Conservation (phyloP, 495 filamentous ascomycete genomes). For the Chaetomium tenue region DNA sequence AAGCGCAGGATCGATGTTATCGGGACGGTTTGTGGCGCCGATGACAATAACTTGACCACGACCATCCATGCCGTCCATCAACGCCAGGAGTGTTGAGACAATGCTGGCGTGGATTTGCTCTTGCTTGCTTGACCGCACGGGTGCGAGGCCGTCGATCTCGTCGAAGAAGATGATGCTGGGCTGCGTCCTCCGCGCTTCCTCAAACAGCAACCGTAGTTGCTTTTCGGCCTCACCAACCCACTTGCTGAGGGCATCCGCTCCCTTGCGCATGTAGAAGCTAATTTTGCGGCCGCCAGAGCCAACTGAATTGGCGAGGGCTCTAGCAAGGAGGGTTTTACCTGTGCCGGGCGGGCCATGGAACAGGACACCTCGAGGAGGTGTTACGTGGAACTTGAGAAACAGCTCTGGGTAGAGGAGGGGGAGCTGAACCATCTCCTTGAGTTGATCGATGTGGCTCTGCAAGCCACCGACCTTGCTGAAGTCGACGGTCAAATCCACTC, state of each 20-base stretch:
- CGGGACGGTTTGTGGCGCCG: conserved; percentile 94
- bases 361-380: conserved; percentile 87
- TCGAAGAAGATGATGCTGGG: conserved; percentile 99
- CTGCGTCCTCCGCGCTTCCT: conserved; percentile 91
- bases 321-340: conserved; percentile 91
- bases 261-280: conserved; percentile 98
- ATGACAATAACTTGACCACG: conserved; percentile 98
- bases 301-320: conserved; percentile 82
- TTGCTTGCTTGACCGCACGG: conserved; percentile 93
- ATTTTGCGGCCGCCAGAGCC: conserved; percentile 79
- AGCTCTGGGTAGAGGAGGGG: conserved; percentile 93
- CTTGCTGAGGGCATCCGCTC: conserved; percentile 93
- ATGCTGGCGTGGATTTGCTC: conserved; percentile 99
- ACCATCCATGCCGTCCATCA: conserved; percentile 99
- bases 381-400: conserved; percentile 87
- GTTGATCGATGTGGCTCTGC: conserved; percentile 85
- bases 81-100: conserved; percentile 86
- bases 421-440: conserved; percentile 97
- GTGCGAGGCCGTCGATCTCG: conserved; percentile 95
- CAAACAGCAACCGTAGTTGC: conserved; percentile 87
- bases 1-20: conserved; percentile 93
- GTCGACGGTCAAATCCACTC: conserved; percentile 84
- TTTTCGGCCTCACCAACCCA: conserved; percentile 98
- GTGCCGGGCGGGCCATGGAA: conserved; percentile 98
- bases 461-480: conserved; percentile 92